A percentile compares a stretch with the other conserved stretches of the same genome.
phyloP scores from a whole-genome alignment of 768 basidiomycete species.

The Mycena rosella region DNA sequence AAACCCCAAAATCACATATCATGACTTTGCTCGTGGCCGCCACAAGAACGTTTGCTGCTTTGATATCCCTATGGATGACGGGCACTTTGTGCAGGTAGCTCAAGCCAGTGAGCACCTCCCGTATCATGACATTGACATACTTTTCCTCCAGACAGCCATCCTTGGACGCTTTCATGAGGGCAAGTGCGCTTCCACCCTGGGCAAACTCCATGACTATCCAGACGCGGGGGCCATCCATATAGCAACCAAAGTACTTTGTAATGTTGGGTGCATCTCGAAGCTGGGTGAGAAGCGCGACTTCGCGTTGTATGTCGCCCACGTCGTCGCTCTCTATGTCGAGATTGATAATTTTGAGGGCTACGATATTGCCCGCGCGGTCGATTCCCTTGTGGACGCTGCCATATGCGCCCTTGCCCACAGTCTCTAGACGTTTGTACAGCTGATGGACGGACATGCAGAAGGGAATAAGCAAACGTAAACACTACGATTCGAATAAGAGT shows the following conservation, averaged over 20 bases:
- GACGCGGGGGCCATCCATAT: conserved; percentile 93
- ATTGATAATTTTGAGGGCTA: conserved; percentile 99
- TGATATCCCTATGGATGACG: conserved; percentile 98
- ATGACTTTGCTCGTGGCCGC: conserved; percentile 91
- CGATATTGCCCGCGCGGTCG: conserved; percentile 87
- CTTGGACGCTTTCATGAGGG: conserved; percentile 90
- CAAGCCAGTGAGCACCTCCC: conserved; percentile 90
- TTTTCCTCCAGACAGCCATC: conserved; percentile 87
- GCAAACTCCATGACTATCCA: conserved; percentile 99
- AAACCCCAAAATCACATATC: conserved; percentile 98
- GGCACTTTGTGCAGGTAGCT: conserved; percentile 93
- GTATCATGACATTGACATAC: conserved; percentile 87
- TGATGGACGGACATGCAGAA: conserved; percentile 71
- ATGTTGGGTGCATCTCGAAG: conserved; percentile 92
- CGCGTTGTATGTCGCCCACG: conserved; percentile 95
- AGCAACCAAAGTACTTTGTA: conserved; percentile 97
- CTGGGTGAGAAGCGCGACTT: conserved; percentile 92
- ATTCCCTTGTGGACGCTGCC: conserved; percentile 95
- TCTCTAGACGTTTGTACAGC: conserved; percentile 87
- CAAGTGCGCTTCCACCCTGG: conserved; percentile 93
- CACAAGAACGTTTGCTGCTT: conserved; percentile 96
- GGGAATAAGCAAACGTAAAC: neutral
- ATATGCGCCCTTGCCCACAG: conserved; percentile 96
- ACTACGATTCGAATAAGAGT: too few species aligned
- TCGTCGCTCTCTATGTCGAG: conserved; percentile 98